A percentile compares a stretch with the other conserved stretches of the same genome.
Conservation (phyloP, 2,329 filamentous ascomycete genomes). For the Tetracladium maxilliforme region DNA sequence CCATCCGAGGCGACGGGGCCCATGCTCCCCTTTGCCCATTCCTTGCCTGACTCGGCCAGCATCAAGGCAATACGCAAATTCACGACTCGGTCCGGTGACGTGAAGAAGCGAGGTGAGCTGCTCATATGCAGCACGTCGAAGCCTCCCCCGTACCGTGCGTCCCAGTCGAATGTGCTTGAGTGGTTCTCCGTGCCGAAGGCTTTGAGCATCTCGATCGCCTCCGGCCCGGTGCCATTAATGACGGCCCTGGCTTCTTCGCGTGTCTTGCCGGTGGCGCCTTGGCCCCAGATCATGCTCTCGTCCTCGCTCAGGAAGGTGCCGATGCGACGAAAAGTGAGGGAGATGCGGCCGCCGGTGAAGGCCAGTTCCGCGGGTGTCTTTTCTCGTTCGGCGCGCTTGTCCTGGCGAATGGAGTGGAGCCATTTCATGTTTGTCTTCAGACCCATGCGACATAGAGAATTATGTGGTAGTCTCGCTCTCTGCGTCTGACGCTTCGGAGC, state of each 20-base stretch:
- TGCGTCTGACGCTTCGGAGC: constrained; percentile 18
- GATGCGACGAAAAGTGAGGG: constrained; percentile 80
- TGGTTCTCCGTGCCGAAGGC: constrained; percentile 84
- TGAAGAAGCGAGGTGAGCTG: constrained; percentile 23
- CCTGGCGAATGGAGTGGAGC: constrained; percentile 83
- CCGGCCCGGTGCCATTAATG: constrained; percentile 51
- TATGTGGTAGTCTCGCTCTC: constrained; percentile 67
- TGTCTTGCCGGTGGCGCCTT: constrained; percentile 64
- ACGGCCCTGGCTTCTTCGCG: constrained; percentile 44
- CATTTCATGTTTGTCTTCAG: constrained; percentile 69
- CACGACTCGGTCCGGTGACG: constrained; percentile 27
- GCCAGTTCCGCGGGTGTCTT: constrained; percentile 58
- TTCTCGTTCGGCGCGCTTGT: constrained; percentile 57
- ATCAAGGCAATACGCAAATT: constrained; percentile 35
- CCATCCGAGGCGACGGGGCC: constrained; percentile 10
- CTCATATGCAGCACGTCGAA: constrained; percentile 68
- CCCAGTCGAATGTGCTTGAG: constrained; percentile 57
- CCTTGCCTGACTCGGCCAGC: constrained; percentile 30
- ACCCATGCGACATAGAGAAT: constrained; percentile 76
- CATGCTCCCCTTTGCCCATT: constrained; percentile 17
- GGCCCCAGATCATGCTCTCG: constrained; percentile 71
- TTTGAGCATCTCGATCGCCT: constrained; percentile 54
- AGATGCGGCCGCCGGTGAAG: constrained; percentile 66
- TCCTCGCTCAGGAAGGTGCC: constrained; percentile 64
- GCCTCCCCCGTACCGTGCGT: constrained; percentile 57